Base-by-base conservation (phyloP, 192 early-diverging fungal species). In the Diversispora epigaea region DNA sequence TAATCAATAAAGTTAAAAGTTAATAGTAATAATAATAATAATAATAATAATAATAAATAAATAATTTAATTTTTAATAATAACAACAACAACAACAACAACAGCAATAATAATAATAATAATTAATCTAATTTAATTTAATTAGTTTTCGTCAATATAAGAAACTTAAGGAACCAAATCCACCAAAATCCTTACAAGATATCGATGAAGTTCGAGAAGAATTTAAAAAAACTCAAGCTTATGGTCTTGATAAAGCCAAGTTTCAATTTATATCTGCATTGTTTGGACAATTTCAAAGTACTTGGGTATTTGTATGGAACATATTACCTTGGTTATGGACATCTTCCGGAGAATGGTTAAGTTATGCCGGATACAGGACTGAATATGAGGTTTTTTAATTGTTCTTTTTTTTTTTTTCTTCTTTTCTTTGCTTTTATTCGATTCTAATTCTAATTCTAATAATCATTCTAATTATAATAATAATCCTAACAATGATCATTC, bases 171-270 rank as follows among this genome's bases (percentile, higher is more conserved):
- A 92, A 76, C 84, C 86, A 44, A 77, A 85, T 9, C 85, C 88
- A 14, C 96, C 95, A n/a, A 84, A 83, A 56, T 82, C 87, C 14
- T 83, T 98, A n/a, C 66, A 78, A 21, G 81, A 87, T 60, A 86
- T 93, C 75, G 84, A 96, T 15, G 84, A 88, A 54, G 49, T 78
- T n/a, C 84, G 89, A 14, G 89, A 97, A 65, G 88, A 93, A 32
- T 97, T 95, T 69, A 69, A 79, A 45, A 93, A 96, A 80, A 90
- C 94, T 14, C 92, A 92, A 68, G 89, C 86, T 11, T 98, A 98
- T 71, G 91, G 92, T 55, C 80, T 89, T 22, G 96, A 96, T 79
- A 97, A 93, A 79, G 85, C 90, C 60, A 85, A 85, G 40, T 93
- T 96, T 79, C 84, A 79, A 7, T 89, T 98, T 78, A 79, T 96